Percentiles rank a stretch among this genome's conserved stretches.
phyloP scores from a whole-genome alignment of 495 filamentous ascomycete species.

The Hypoxylon crocopeplum region DNA sequence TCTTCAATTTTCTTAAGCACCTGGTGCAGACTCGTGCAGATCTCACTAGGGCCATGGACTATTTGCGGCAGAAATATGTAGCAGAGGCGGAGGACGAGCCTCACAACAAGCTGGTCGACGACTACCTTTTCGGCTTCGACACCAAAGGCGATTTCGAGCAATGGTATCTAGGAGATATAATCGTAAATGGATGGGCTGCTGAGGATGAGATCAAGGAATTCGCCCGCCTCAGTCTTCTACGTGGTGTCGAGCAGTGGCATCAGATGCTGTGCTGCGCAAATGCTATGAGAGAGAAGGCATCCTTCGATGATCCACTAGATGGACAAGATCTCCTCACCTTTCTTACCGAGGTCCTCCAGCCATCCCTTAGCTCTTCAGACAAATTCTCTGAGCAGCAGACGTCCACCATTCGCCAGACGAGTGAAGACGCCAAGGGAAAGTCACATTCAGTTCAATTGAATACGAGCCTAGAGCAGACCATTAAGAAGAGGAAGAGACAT shows the following conservation, averaged over 20 bases:
- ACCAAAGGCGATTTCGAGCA: constrained; percentile 29
- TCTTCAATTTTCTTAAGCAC: no score
- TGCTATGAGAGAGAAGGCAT: constrained; percentile 31
- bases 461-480: neutral
- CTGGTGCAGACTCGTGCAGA: no score
- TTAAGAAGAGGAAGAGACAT: constrained; percentile 11
- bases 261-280: constrained; percentile 41
- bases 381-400: neutral
- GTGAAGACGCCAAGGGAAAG: neutral
- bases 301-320: constrained; percentile 26
- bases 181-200: constrained; percentile 29
- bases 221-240: constrained; percentile 31
- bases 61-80: neutral
- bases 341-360: constrained; percentile 14
- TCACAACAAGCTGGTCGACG: constrained; percentile 5
- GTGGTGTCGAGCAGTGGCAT: constrained; percentile 44
- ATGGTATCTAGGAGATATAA: constrained; percentile 33
- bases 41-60: neutral
- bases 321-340: constrained; percentile 34
- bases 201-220: constrained; percentile 38
- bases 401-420: neutral
- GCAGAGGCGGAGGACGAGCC: neutral
- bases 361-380: neutral
- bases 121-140: constrained; percentile 43
- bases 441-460: neutral